These are phyloP conservation scores for Tolypocladium guangdongense DNA, from an alignment of 2,329 filamentous ascomycete species.

Conservation along the genomic window DNA sequence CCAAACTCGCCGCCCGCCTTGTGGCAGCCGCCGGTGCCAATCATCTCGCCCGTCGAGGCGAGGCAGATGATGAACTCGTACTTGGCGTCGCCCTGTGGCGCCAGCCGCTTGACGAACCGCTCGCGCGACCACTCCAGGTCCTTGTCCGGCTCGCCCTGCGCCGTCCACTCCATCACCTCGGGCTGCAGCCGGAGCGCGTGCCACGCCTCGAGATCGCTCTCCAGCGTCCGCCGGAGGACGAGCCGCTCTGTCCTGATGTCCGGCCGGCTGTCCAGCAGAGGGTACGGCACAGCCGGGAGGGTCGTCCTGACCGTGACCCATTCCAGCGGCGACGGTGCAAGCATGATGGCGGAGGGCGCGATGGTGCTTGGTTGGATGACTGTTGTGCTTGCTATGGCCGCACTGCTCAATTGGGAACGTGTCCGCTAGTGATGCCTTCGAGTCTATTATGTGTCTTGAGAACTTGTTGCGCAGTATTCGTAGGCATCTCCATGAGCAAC, in stretches of 20 bases:
- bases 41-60: slow-evolving; percentile 34
- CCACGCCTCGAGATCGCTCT: slow-evolving; percentile 38
- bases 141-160: slow-evolving; percentile 27
- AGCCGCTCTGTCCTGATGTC: slow-evolving; percentile 41
- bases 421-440: not conserved
- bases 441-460: not conserved
- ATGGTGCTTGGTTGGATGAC: not conserved
- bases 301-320: slow-evolving; percentile 35
- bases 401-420: not conserved
- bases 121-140: slow-evolving; percentile 31
- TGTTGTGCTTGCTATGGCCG: not conserved
- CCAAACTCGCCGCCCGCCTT: slow-evolving; percentile 24
- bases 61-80: slow-evolving; percentile 47
- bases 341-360: not conserved
- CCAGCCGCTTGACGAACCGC: slow-evolving; percentile 29
- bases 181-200: slow-evolving; percentile 43
- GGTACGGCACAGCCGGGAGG: slow-evolving; percentile 31
- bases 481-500: not conserved
- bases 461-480: not conserved
- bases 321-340: slow-evolving; percentile 11
- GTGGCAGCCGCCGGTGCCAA: slow-evolving; percentile 38
- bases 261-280: slow-evolving; percentile 24
- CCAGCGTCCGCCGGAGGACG: slow-evolving; percentile 37
- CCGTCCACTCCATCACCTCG: slow-evolving; percentile 53
- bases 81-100: slow-evolving; percentile 35